Percentiles rank a stretch among this genome's conserved stretches.
Conservation (phyloP, 2,329 filamentous ascomycete genomes). For the Berkeleyomyces rouxiae region DNA sequence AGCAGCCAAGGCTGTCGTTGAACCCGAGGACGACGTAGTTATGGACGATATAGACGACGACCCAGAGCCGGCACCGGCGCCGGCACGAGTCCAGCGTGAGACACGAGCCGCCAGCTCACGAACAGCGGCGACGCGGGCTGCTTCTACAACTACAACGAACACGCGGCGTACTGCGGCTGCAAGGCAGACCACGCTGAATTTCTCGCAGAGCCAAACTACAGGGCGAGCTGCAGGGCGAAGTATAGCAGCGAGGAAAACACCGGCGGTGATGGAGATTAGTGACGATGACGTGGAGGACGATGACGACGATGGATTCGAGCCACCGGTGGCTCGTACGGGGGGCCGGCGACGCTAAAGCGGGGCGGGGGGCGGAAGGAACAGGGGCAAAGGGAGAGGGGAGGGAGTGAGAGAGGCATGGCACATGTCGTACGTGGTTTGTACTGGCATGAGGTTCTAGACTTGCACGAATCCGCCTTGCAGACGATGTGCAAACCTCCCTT, state of each 20-base stretch:
- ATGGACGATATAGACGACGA: slow-evolving; percentile 35
- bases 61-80: slow-evolving; percentile 18
- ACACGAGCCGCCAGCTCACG: neutral
- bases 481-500: neutral
- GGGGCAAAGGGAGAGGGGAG: neutral
- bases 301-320: slow-evolving; percentile 43
- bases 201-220: slow-evolving; percentile 24
- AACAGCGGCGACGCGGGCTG: slow-evolving; percentile 9
- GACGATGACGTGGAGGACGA: slow-evolving; percentile 50
- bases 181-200: slow-evolving; percentile 34
- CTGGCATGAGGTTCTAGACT: neutral
- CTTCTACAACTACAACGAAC: slow-evolving; percentile 18
- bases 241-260: slow-evolving; percentile 23
- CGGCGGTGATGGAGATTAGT: slow-evolving; percentile 40
- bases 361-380: neutral
- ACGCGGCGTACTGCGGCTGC: slow-evolving; percentile 18
- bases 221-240: neutral
- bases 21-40: slow-evolving; percentile 27
- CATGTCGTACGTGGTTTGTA: neutral
- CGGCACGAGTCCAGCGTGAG: too few relatives aligned
- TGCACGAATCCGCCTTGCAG: neutral
- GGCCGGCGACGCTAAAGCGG: neutral
- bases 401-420: neutral
- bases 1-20: slow-evolving; percentile 23
- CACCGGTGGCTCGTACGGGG: slow-evolving; percentile 16